These are phyloP conservation scores for Hymenoscyphus occultus DNA, from an alignment of 2,329 filamentous ascomycete species.

Conservation along the genomic window DNA sequence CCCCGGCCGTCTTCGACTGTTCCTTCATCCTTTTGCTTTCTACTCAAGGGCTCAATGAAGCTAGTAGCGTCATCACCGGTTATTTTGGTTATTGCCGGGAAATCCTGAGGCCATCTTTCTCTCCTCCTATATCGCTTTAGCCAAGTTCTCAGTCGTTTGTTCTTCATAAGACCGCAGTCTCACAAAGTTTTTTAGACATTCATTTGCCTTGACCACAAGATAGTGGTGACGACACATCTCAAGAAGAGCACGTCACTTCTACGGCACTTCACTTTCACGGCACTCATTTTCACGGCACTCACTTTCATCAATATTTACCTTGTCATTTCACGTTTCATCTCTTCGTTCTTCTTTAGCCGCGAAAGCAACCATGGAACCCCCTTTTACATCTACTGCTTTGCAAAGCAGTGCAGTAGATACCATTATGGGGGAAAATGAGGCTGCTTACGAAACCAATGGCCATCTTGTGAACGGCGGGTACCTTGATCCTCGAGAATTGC, in stretches of 20 bases:
- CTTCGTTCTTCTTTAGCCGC: not conserved
- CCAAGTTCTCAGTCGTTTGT: not conserved
- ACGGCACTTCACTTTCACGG: too few species aligned
- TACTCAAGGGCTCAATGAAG: not conserved
- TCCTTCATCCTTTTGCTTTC: not conserved
- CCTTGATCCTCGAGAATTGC: conserved; percentile 27
- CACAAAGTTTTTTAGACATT: not conserved
- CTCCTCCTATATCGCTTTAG: not conserved
- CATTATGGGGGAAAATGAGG: conserved; percentile 24
- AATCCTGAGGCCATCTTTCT: not conserved
- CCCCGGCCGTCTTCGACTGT: not conserved
- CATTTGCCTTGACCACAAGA: not conserved
- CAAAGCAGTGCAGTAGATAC: conserved; percentile 24
- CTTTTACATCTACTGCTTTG: conserved; percentile 9
- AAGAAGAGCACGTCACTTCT: not conserved
- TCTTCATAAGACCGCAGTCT: not conserved
- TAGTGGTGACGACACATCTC: not conserved
- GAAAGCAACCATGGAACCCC: not conserved
- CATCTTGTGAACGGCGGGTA: conserved; percentile 25
- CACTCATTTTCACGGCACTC: not conserved
- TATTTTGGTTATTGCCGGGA: not conserved
- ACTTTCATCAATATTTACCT: not conserved
- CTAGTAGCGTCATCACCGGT: not conserved
- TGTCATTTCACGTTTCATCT: not conserved
- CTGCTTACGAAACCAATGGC: conserved; percentile 12